Percentiles rank a stretch among this genome's conserved stretches.
phyloP scores from a whole-genome alignment of 23 red algal genomes.

The Cyanidium caldarium region DNA sequence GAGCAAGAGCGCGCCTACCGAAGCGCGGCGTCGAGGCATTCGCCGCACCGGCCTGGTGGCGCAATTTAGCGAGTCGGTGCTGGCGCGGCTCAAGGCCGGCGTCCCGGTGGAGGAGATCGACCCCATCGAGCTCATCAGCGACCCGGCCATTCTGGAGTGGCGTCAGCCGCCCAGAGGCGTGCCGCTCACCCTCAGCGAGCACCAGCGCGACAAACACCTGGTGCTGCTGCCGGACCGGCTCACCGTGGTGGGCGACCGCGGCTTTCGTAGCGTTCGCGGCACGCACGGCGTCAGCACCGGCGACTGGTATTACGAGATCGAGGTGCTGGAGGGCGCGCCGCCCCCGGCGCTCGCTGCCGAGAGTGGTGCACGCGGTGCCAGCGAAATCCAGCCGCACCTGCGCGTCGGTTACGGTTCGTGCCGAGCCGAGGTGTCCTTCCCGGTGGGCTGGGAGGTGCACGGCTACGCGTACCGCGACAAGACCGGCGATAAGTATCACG shows the following conservation, averaged over 20 bases:
- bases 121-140: neutral
- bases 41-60: neutral
- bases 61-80: neutral
- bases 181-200: neutral
- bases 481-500: slow-evolving; percentile 3
- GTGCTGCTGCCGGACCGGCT: neutral
- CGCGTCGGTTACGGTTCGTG: neutral
- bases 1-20: neutral
- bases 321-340: neutral
- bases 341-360: neutral
- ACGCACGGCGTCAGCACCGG: neutral
- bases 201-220: neutral
- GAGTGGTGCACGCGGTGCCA: neutral
- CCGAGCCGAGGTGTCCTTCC: neutral
- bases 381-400: neutral
- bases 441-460: slow-evolving; percentile 2
- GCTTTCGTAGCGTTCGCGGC: neutral
- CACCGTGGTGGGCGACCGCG: neutral
- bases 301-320: neutral
- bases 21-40: neutral
- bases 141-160: slow-evolving; percentile 4
- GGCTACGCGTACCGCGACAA: slow-evolving; percentile 1
- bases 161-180: neutral
- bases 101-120: slow-evolving; percentile 2
- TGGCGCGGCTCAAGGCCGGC: neutral